Percentiles rank a stretch among this genome's conserved stretches.
These are phyloP conservation scores for Craterostigma plantagineum DNA, from an alignment of 257 asterid species.

Conservation along the genomic window DNA sequence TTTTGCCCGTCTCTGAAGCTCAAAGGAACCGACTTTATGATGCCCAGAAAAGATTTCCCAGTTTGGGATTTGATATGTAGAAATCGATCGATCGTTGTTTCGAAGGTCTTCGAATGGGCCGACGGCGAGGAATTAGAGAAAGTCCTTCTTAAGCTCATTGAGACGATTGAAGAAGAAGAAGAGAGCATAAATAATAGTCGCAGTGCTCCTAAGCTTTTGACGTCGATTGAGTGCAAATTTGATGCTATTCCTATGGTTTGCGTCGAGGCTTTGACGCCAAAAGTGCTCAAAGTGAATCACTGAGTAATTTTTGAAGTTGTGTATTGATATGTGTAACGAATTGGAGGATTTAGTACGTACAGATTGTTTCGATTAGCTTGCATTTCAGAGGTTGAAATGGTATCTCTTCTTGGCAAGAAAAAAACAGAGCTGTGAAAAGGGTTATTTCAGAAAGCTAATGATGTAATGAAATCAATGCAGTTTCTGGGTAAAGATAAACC, in stretches of 20 bases:
- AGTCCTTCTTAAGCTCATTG: constrained; percentile 20
- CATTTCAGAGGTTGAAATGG: too few relatives aligned
- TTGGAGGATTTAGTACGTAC: too few relatives aligned
- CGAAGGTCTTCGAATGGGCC: constrained; percentile 43
- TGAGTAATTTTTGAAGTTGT: constrained; percentile 7
- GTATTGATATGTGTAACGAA: too few relatives aligned
- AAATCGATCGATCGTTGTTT: constrained; percentile 19
- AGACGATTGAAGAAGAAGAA: constrained; percentile 17
- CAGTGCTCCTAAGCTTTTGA: constrained; percentile 8
- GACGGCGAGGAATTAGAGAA: constrained; percentile 43
- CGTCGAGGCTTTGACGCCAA: constrained; percentile 16
- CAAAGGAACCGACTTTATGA: constrained; percentile 26
- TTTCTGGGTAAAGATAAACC: too few relatives aligned
- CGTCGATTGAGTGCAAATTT: constrained; percentile 1
- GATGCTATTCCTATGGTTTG: too few relatives aligned
- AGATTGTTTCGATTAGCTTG: too few relatives aligned
- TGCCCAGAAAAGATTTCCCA: constrained; percentile 74
- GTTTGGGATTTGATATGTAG: constrained; percentile 48
- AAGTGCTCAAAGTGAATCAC: constrained; percentile 23
- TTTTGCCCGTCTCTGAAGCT: constrained; percentile 40
- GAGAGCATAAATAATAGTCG: constrained; percentile 7
- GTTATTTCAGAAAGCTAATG: too few relatives aligned
- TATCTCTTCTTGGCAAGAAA: too few relatives aligned
- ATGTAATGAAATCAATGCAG: too few relatives aligned
- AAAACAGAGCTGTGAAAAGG: too few relatives aligned